Conservation (phyloP, 2,329 filamentous ascomycete species). For the Epichloe scottii region DNA sequence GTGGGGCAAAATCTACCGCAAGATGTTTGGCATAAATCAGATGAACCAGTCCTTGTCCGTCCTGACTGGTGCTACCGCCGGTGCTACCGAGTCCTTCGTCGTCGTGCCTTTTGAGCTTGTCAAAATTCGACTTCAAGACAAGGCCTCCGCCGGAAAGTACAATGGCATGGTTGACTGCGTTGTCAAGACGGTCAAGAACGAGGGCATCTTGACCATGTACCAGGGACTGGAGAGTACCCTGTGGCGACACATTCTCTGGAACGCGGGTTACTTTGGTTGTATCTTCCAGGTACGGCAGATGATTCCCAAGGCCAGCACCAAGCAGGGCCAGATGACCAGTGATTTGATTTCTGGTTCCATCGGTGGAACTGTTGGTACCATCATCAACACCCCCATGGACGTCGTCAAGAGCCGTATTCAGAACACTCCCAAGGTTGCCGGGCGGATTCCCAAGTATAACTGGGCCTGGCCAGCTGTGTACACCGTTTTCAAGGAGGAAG, state of each 20-base stretch:
- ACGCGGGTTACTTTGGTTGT: constrained; percentile 92
- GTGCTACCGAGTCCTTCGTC: constrained; percentile 90
- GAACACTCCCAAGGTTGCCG: constrained; percentile 77
- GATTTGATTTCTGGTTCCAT: constrained; percentile 77
- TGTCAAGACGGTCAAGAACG: constrained; percentile 66
- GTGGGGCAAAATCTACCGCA: constrained; percentile 92
- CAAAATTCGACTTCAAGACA: constrained; percentile 97
- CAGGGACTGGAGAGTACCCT: constrained; percentile 93
- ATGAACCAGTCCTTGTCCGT: constrained; percentile 89
- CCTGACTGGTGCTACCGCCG: constrained; percentile 85
- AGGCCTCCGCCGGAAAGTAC: constrained; percentile 81
- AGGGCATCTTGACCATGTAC: constrained; percentile 82
- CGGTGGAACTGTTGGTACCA: constrained; percentile 78
- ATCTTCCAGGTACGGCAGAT: constrained; percentile 92
- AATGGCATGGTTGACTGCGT: constrained; percentile 71
- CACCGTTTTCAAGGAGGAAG: constrained; percentile 86
- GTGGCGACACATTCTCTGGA: constrained; percentile 88
- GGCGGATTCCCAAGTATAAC: constrained; percentile 86
- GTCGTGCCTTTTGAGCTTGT: constrained; percentile 97
- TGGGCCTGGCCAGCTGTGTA: constrained; percentile 86
- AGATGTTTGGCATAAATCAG: constrained; percentile 68
- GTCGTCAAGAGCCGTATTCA: constrained; percentile 98
- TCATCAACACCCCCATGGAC: constrained; percentile 91
- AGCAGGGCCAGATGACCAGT: constrained; percentile 70
- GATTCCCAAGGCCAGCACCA: constrained; percentile 68